Conservation (phyloP, 805 yeast species). For the Wickerhamiella kurtzmanii region DNA sequence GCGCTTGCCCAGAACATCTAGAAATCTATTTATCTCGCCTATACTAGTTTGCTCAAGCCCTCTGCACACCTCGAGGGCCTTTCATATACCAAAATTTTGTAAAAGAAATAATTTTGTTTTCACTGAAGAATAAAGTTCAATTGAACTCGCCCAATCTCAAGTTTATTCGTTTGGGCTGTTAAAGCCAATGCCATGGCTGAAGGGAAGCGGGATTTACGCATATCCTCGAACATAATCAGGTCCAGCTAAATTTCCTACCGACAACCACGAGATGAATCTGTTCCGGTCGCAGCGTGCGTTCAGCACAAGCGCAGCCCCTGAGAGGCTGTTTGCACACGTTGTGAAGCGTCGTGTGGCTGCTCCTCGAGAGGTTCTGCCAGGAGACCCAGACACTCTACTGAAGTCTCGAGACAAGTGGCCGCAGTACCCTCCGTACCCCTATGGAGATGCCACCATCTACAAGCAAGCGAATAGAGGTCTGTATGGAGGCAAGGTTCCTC, state of each 20-base stretch:
- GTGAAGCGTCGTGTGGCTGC: slow-evolving; percentile 19
- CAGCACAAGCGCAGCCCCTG: slow-evolving; percentile 6
- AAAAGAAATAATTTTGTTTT: too few relatives aligned
- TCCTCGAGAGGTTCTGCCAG: slow-evolving; percentile 30
- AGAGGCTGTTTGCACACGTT: slow-evolving; percentile 21
- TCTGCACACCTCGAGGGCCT: too few relatives aligned
- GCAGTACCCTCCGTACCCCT: slow-evolving; percentile 54
- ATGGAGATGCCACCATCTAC: slow-evolving; percentile 63
- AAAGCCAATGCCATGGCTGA: too few relatives aligned
- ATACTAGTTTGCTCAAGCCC: too few relatives aligned
- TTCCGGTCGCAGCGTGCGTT: neutral
- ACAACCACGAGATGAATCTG: neutral
- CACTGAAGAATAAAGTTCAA: neutral
- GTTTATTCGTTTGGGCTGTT: too few relatives aligned
- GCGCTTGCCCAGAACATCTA: slow-evolving; percentile 12
- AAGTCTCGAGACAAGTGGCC: slow-evolving; percentile 29
- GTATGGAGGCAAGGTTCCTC: slow-evolving; percentile 76
- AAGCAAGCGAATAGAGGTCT: slow-evolving; percentile 80
- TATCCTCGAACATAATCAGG: neutral
- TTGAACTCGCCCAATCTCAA: neutral
- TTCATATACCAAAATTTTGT: neutral
- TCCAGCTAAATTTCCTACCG: neutral
- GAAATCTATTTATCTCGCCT: neutral
- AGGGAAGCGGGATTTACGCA: too few relatives aligned
- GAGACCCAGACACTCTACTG: slow-evolving; percentile 31